Base-by-base conservation (phyloP, 208 protist genomes). In the Acanthamoeba healyi region DNA sequence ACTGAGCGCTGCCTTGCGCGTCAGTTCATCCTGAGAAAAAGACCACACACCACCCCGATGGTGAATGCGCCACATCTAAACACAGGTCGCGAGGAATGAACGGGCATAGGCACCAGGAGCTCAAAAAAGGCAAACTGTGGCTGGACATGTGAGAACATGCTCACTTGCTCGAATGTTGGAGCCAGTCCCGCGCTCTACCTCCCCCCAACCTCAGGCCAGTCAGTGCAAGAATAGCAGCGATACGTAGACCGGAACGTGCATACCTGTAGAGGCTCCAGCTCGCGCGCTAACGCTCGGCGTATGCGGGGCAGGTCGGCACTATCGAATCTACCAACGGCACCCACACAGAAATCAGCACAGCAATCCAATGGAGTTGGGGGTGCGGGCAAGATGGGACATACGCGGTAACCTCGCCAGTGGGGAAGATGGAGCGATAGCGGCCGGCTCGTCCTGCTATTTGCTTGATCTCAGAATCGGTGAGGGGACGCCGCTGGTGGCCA, bases 391-490 rank as follows among this genome's bases (percentile, higher is more conserved):
- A 22, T 9, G 77, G 9, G 34, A 29, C 79, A 22, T 36, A 92
- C 87, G 40, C 34, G 36, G 87, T 74, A 32, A 92, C 87, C 22
- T 77, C 56, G 24, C 87, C 87, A 14, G 29, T 40, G 36, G 79
- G 79, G 34, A 42, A 87, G 22, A 63, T 38, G 79, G 38, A 61
- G 26, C 44, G 34, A 24, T 56, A 79, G 46, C 89, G 65, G 44
- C 89, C 89, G 22, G 89, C 89, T 10, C 89, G 58, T 3, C 95
- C 95, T 0, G 94, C 95, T 34, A 96, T 96, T 54, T 96, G 95
- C 49, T 94, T 96, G 6, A 96, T 58, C 32, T 96, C 94, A 0
- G 51, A 54, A 0, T 38, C n/a, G 10, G 29, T 26, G 1, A 96
- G 58, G 1, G 5, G 5, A 19, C 94, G 40, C 12, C 40, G 5